These are phyloP conservation scores for Cladorrhinum sp. DNA, from an alignment of 2,329 filamentous ascomycete species.

Conservation along the genomic window DNA sequence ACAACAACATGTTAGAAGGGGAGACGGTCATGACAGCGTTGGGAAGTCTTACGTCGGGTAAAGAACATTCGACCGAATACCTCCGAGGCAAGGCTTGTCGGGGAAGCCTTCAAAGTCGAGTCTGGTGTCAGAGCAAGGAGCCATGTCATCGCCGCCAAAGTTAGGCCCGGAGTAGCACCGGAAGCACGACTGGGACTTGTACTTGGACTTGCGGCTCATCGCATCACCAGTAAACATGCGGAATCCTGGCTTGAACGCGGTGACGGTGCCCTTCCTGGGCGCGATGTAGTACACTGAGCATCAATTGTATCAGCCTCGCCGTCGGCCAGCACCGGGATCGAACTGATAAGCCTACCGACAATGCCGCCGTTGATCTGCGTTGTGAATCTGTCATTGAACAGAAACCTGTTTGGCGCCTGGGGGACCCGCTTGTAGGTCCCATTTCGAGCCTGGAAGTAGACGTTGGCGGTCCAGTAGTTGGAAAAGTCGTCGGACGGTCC, in stretches of 20 bases:
- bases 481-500: background rate
- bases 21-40: constrained; percentile 42
- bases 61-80: constrained; percentile 43
- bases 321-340: background rate
- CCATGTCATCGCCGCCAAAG: background rate
- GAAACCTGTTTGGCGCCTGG: background rate
- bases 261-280: background rate
- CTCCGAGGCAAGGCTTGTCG: constrained; percentile 36
- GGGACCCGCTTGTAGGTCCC: constrained; percentile 10
- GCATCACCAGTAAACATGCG: background rate
- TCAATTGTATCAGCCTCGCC: background rate
- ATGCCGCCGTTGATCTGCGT: constrained; percentile 2
- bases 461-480: constrained; percentile 13
- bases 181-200: constrained; percentile 3
- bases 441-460: constrained; percentile 11
- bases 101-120: constrained; percentile 35
- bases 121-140: background rate
- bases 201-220: background rate
- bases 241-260: constrained; percentile 8
- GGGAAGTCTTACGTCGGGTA: constrained; percentile 49
- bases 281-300: background rate
- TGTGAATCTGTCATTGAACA: constrained; percentile 1
- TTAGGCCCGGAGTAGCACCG: constrained; percentile 8
- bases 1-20: constrained; percentile 7
- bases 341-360: background rate